Percentiles rank a stretch among this genome's conserved stretches.
Conservation (phyloP, 139 green algal genomes). For the Chlorella sorokiniana region DNA sequence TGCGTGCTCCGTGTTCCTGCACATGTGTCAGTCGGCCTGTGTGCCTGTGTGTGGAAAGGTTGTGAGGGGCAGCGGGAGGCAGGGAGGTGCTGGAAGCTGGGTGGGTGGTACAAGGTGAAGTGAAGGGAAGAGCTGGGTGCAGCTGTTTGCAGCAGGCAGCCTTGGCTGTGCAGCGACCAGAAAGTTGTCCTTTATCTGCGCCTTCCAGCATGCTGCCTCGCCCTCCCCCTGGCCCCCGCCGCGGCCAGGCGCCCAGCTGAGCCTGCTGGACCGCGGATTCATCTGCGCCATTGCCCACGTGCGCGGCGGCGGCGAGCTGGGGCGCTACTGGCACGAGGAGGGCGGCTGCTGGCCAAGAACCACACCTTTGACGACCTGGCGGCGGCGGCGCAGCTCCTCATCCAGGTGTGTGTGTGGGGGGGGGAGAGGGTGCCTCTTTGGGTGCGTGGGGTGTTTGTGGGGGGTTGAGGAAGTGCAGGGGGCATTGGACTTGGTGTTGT, state of each 20-base stretch:
- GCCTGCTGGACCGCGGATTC: slow-evolving; percentile 75
- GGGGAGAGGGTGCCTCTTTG: background rate
- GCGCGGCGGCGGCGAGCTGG: slow-evolving; percentile 75
- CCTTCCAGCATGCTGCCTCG: background rate
- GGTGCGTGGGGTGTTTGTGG: background rate
- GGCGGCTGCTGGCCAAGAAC: slow-evolving; percentile 74
- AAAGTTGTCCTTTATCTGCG: no score
- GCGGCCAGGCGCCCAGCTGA: slow-evolving; percentile 37
- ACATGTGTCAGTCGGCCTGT: background rate
- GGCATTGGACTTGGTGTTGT: background rate
- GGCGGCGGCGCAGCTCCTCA: slow-evolving; percentile 27
- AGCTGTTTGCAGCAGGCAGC: no score
- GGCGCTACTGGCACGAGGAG: slow-evolving; percentile 70
- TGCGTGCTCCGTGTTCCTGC: background rate
- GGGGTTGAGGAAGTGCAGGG: no score
- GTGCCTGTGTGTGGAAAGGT: no score
- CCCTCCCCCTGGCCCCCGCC: background rate
- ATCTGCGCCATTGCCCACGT: slow-evolving; percentile 76
- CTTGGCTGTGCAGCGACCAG: no score
- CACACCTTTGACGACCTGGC: slow-evolving; percentile 84
- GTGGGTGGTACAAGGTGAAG: no score
- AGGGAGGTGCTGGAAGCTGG: no score
- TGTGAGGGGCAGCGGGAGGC: no score
- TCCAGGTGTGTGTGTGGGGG: slow-evolving; percentile 1
- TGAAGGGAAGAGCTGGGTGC: no score